phyloP scores from a whole-genome alignment of 106 monocot species.

The Acorus calamus region DNA sequence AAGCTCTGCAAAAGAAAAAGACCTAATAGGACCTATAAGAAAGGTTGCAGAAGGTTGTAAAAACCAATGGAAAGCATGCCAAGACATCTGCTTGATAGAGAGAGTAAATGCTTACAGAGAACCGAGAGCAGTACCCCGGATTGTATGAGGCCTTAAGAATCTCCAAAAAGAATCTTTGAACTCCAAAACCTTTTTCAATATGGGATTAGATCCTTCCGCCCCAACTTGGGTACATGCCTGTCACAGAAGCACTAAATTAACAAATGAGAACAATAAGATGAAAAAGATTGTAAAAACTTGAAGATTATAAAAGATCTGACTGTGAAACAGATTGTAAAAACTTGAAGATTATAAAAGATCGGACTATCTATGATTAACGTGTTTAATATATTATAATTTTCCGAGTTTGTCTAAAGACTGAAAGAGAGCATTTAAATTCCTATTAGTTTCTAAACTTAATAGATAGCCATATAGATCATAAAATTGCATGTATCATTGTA shows the following conservation, averaged over 20 bases:
- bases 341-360: too few species aligned
- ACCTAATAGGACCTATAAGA: background rate
- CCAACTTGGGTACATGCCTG: slow-evolving; percentile 67
- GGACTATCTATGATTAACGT: too few species aligned
- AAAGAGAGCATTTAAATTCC: too few species aligned
- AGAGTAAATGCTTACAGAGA: slow-evolving; percentile 45
- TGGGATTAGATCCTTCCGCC: slow-evolving; percentile 34
- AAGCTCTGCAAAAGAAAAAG: slow-evolving; percentile 44
- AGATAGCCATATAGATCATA: too few species aligned
- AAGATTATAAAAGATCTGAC: too few species aligned
- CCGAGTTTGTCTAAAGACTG: too few species aligned
- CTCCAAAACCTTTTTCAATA: slow-evolving; percentile 34
- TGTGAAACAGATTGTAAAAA: too few species aligned
- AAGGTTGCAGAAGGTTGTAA: background rate
- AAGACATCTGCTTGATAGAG: background rate
- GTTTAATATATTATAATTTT: too few species aligned
- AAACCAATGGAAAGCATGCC: slow-evolving; percentile 3
- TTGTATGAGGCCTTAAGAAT: slow-evolving; percentile 95
- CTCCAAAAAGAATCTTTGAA: slow-evolving; percentile 74
- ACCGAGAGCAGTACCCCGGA: slow-evolving; percentile 88
- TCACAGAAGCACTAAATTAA: background rate
- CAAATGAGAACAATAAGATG: too few species aligned
- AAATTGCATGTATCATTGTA: too few species aligned
- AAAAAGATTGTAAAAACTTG: too few species aligned
- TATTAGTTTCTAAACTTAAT: too few species aligned